These are phyloP conservation scores for Penicillium bovifimosum DNA, from an alignment of 495 filamentous ascomycete species.

Conservation along the genomic window DNA sequence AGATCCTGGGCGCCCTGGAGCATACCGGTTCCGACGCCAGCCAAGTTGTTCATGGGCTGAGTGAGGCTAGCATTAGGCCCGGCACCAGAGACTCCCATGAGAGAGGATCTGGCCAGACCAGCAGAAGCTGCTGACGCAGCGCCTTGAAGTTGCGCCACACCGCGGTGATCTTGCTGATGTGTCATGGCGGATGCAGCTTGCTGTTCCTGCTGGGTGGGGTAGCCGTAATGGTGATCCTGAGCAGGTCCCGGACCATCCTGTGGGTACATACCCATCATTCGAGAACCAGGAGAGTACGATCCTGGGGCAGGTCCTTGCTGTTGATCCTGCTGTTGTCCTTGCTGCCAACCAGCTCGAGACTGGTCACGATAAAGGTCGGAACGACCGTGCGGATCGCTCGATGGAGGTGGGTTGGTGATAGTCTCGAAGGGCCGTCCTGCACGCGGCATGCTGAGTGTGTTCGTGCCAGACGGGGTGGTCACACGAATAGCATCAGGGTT, in stretches of 20 bases:
- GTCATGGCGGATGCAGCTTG: conserved; percentile 49
- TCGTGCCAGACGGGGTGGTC: conserved; percentile 89
- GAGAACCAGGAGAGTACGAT: conserved; percentile 42
- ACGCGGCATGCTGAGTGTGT: conserved; percentile 52
- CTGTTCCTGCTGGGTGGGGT: conserved; percentile 43
- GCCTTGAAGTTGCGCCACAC: conserved; percentile 74
- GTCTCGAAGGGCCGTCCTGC: conserved; percentile 46
- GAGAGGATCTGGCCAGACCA: conserved; percentile 38
- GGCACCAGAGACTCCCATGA: conserved; percentile 42
- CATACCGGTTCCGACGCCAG: conserved; percentile 41
- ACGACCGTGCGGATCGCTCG: conserved; percentile 32
- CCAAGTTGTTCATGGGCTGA: conserved; percentile 42
- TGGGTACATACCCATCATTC: conserved; percentile 41
- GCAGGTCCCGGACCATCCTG: conserved; percentile 34
- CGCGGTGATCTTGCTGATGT: conserved; percentile 75
- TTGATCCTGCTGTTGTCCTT: conserved; percentile 44
- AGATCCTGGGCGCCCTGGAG: conserved; percentile 54
- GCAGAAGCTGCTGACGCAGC: conserved; percentile 59
- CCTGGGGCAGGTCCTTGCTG: conserved; percentile 41
- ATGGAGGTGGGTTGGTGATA: conserved; percentile 30
- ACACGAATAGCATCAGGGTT: conserved; percentile 95
- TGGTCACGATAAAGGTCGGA: conserved; percentile 44
- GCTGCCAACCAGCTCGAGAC: conserved; percentile 43
- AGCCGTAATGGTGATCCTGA: conserved; percentile 42
- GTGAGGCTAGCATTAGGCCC: conserved; percentile 45